Base-by-base conservation (phyloP, 148 eudicot genomes). In the Camellia japonica region DNA sequence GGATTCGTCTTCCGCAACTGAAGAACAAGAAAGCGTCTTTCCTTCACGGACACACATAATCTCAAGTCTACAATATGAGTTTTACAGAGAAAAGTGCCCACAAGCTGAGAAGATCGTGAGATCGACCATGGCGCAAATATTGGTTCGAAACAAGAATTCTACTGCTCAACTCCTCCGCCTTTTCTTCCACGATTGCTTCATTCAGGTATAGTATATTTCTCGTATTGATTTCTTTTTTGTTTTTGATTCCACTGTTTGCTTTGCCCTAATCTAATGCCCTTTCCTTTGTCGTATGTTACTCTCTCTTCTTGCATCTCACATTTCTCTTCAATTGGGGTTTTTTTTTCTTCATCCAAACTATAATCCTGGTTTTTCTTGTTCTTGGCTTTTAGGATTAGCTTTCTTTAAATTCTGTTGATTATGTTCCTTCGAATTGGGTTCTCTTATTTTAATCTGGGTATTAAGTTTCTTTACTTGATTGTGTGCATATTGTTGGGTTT, bases 101-200 rank as follows among this genome's bases (percentile, higher is more conserved):
- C 7, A 3, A 12, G 78, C 67, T 2, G 54, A 59, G 52, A 7
- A 44, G 19, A 75, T 75, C 30, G 16, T 75, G 23, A 18, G 78
- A 13, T 44, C 68, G 52, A 19, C 67, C 15, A 60, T 60, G 78
- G 54, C 30, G 0, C 52, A n/a, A 46, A 59, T 75, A 41, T 46
- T 75, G 52, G 10, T 2, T 41, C 51, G 13, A 11, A n/a, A 60
- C 78, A 58, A 60, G 38, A 75, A 75, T 42, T 30, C 54, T 7
- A 58, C 78, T 42, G 51, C 78, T 12, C 67, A 75, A 75, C 52
- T 75, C 67, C 67, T 75, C 38, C 65, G 78, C 14, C 78, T 75
- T 10, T 5, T 16, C 2, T 75, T 75, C 67, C 78, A 75, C 16
- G 78, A 75, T 61, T 75, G 78, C 78, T 75, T 75, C 67, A 75